Base-by-base conservation (phyloP, 495 filamentous ascomycete species). In the Zalerion maritima region DNA sequence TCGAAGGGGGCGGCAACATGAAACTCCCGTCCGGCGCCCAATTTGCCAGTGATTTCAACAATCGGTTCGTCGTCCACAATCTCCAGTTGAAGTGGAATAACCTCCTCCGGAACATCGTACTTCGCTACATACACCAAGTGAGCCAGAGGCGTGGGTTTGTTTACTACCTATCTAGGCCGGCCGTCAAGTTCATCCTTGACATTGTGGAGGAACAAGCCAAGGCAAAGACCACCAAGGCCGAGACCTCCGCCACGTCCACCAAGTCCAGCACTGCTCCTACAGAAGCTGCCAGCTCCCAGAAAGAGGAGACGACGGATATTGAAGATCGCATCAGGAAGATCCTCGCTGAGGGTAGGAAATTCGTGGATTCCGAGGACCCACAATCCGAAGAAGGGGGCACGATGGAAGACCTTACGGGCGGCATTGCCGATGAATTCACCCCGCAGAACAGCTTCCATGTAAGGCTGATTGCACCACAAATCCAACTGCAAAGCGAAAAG, bases 51-150 rank as follows among this genome's bases (percentile, higher is more conserved):
- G 85, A 94, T 51, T 97, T 94, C 68, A 91, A 91, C 52, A 97
- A 97, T 44, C 78, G 91, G 12, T 97, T 97, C 57, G 84, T 96
- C 40, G 76, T 96, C 14, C 89, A 97, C 60, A 97, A 96, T 46
- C 71, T 84, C 42, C 89, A 97, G 43, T 58, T 96, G 18, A 97
- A 97, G 50, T 97, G 89, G 89, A 96, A 91, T 54, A 96, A 97
- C 46, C 73, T 85, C 2, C 60, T 96, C 13, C 71, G 89, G 21
- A 94, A 97, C 46, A 94, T 94, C 43, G 91, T 97, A 18, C 65
- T 97, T 5, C 81, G 91, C 15, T 97, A 97, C 47, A 89, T 89
- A 32, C 91, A 97, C 41, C 91, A 94, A 57, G 86, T 93, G 35
- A 87, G 85, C 50, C 89, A 97, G 54, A 66, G 89, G 21, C 77